Evolutionary conservation across 2,329 filamentous ascomycete species (phyloP).

Genomic region (Onygenales sp.): DNA sequence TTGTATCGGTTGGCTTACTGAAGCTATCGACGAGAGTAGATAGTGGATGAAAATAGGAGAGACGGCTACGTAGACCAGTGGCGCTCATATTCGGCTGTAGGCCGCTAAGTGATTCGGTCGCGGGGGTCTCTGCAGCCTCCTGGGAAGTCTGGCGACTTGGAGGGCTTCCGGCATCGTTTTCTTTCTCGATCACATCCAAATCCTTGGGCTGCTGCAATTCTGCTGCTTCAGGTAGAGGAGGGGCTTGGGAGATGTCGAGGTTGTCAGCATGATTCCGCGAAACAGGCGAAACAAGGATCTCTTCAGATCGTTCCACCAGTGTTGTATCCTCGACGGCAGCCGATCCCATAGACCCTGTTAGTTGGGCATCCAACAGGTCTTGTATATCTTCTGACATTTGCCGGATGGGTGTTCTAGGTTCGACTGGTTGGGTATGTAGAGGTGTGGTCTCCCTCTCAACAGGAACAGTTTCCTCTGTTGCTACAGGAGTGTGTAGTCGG

Average conservation of each 20-base stretch:
- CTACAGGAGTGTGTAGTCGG: background rate
- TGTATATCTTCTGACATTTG: no score
- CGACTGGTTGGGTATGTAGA: no score
- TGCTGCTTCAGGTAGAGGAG: background rate
- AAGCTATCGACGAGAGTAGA: conserved; percentile 34
- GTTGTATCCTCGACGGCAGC: no score
- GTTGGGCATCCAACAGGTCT: no score
- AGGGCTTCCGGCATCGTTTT: background rate
- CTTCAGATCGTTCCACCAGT: background rate
- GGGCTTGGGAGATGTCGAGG: background rate
- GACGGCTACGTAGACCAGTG: conserved; percentile 29
- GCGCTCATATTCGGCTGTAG: conserved; percentile 18
- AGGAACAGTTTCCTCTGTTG: no score
- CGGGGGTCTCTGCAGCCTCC: background rate
- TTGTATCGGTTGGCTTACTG: conserved; percentile 29
- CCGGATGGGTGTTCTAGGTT: no score
- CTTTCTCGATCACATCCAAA: background rate
- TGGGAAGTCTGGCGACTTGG: background rate
- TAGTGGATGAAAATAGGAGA: conserved; percentile 36
- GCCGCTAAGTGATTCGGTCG: background rate
- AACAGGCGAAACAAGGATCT: background rate
- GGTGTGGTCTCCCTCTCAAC: no score
- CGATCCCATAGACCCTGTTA: no score
- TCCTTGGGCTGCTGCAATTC: background rate
- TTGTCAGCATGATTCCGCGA: background rate